Conservation (phyloP, 2,329 filamentous ascomycete species). For the Aspergillus sp. region DNA sequence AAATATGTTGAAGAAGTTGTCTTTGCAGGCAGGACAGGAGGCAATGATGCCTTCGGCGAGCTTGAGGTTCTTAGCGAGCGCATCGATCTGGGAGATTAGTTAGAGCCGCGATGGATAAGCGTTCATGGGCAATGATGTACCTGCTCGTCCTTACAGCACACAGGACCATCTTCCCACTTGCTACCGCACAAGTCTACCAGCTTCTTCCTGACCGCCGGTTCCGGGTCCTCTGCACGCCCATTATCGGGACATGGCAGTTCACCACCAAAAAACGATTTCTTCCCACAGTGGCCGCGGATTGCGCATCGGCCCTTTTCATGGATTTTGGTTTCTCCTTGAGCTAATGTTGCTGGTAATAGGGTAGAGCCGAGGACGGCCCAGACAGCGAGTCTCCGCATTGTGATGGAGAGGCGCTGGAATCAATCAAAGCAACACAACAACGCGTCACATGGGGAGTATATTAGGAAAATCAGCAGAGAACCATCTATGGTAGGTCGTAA, state of each 20-base stretch:
- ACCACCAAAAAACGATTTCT: constrained; percentile 84
- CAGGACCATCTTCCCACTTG: constrained; percentile 78
- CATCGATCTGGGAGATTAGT: constrained; percentile 60
- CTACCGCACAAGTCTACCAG: constrained; percentile 82
- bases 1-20: constrained; percentile 98
- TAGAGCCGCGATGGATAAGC: neutral
- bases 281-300: constrained; percentile 87
- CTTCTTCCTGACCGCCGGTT: constrained; percentile 69
- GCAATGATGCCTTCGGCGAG: constrained; percentile 86
- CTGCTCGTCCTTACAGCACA: constrained; percentile 84
- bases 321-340: constrained; percentile 47
- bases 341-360: constrained; percentile 22
- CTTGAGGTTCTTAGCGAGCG: constrained; percentile 79
- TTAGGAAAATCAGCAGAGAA: neutral
- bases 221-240: constrained; percentile 71
- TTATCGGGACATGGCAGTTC: constrained; percentile 94
- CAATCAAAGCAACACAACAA: neutral
- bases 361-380: constrained; percentile 28
- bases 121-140: constrained; percentile 33
- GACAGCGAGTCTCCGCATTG: constrained; percentile 32
- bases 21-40: constrained; percentile 92
- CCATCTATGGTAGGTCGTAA: too few relatives aligned
- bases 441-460: neutral
- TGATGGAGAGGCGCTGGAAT: constrained; percentile 8
- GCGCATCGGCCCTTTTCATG: constrained; percentile 89